Conservation (phyloP, 768 basidiomycete species). For the Termitomyces titanicus region DNA sequence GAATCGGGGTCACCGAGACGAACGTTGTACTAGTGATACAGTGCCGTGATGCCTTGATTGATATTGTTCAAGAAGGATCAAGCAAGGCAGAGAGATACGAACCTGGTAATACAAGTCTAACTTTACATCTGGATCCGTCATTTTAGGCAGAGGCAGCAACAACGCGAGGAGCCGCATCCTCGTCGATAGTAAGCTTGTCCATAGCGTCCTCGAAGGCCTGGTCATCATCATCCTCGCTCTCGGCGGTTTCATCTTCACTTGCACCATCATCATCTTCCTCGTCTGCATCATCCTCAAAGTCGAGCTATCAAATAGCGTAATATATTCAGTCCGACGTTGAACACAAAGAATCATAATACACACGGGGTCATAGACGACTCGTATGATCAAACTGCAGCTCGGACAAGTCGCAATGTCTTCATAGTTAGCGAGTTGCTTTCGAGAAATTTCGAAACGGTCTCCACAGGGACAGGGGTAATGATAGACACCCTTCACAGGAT, state of each 20-base stretch:
- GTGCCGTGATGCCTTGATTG: not conserved
- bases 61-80: not conserved
- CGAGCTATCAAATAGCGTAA: slow-evolving; percentile 54
- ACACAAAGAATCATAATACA: slow-evolving; percentile 27
- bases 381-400: slow-evolving; percentile 89
- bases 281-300: slow-evolving; percentile 76
- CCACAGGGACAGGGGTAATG: slow-evolving; percentile 99
- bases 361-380: slow-evolving; percentile 94
- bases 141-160: slow-evolving; percentile 25
- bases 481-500: slow-evolving; percentile 73
- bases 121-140: not conserved
- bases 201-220: slow-evolving; percentile 63
- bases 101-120: slow-evolving; percentile 11
- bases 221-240: slow-evolving; percentile 37
- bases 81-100: not conserved
- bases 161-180: slow-evolving; percentile 14
- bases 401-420: slow-evolving; percentile 97
- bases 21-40: slow-evolving; percentile 4
- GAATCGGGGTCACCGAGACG: not conserved
- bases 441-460: slow-evolving; percentile 94
- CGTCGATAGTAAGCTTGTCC: slow-evolving; percentile 54
- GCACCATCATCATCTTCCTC: slow-evolving; percentile 46
- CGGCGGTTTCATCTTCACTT: slow-evolving; percentile 37
- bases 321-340: slow-evolving; percentile 5
- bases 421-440: slow-evolving; percentile 77